Evolutionary conservation across 768 basidiomycete genomes (phyloP), one percentile per base, ranked within the genome.

Genomic region (Tephrocybe sp.): DNA sequence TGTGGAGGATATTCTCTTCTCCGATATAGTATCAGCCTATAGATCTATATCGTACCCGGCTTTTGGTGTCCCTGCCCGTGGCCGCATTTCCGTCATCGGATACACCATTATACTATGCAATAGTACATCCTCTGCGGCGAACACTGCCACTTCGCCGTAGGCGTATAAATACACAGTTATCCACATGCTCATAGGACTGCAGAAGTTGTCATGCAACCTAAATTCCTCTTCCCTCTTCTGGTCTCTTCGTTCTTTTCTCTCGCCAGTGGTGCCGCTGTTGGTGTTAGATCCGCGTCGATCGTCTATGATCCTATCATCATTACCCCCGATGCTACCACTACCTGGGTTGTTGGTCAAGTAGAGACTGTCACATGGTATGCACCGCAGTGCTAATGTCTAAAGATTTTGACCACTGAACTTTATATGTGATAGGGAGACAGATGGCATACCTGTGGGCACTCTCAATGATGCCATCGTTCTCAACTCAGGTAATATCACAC

Each of bases 401-500:
- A 15, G 37, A 24, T 6, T 30, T 7, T 31, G 30, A 31, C 30
- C 8, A 31, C 30, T 8, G 8, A 8, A 8, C 8, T 31, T 8
- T 8, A 31, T 31, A 8, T 31, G 15, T 15, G 8, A 27, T 13
- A 77, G 74, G 76, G 70, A 73, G 47, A 67, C 69, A 1, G 60
- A 70, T 18, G 54, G 71, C 42, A 65, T 69, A 1, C 76, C 77
- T 1, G 51, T 22, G 5, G 54, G 66, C 13, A 73, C 76, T 49
- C 74, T 76, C 24, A 77, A 77, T 58, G 53, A 53, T 19, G 63
- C 61, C 22, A 64, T 71, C 34, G 44, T 56, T 15, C 55, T 70
- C 51, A 60, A 66, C 45, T 37, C 58, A 18, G 59, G 70, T 72
- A 56, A 44, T 67, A 24, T 30, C 30, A 13, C 22, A 18, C 16